Base-by-base conservation (phyloP, 2,329 filamentous ascomycete species). In the Calonectria pteridis region DNA sequence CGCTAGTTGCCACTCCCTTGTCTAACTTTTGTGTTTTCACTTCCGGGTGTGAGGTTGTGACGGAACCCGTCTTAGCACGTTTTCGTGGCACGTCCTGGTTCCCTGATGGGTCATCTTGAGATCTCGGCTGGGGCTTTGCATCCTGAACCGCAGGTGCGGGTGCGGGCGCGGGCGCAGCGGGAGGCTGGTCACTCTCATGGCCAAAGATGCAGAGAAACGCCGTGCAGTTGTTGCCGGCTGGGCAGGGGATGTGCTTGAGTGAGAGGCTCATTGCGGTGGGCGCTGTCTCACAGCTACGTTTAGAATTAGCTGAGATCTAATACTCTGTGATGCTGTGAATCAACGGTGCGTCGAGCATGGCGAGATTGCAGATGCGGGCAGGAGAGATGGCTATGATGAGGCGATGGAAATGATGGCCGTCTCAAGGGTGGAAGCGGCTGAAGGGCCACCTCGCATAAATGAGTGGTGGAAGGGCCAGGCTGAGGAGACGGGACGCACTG, bases 121-220 rank as follows among this genome's bases (percentile, higher is more conserved):
- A 40, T 6, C 63, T 70, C 13, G 64, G 49, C 31, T 58, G 71
- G 37, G 67, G 67, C 31, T 29, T 49, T 26, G 58, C 23, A 43
- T 63, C 67, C 29, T 43, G 51, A 53, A 28, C 31, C 5, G 65
- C n/a, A n/a, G n/a, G n/a, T n/a, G n/a, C 66, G 28, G 77, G 29
- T 5, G 53, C 51, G 11, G 71, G 67, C 31, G 72, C 50, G 28
- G 70, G 55, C 23, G 55, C 46, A 59, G 71, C 73, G 18, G 74
- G 63, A 69, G 79, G 65, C 18, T 79, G 80, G 35, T 88, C 85
- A 26, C 78, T 79, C 40, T 82, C 81, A 76, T 89, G 87, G 33
- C 86, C 86, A 76, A 90, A 90, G 49, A 89, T 84, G 77, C 88
- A 90, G 73, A 86, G 84, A 76, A 88, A 88, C 20, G 88, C 87